Conservation (phyloP, 768 basidiomycete genomes). For the Pleurotus tuoliensis region DNA sequence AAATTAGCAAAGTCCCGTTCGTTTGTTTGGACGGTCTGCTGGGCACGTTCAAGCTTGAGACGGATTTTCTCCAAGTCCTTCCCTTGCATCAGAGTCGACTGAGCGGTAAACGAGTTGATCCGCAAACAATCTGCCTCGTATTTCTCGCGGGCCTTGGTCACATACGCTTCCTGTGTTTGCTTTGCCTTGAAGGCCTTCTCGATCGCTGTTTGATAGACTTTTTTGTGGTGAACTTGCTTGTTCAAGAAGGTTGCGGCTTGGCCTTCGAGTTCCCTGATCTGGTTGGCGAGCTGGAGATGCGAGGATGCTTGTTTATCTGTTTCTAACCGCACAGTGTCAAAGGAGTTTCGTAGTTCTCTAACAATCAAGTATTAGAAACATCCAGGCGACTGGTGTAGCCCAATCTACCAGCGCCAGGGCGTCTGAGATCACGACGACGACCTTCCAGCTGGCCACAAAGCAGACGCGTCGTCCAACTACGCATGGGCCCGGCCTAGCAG, state of each 20-base stretch:
- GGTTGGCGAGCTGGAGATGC: slow-evolving; percentile 71
- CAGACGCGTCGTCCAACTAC: background rate
- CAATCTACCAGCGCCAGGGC: too few species aligned
- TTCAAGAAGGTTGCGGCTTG: slow-evolving; percentile 55
- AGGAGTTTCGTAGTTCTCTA: slow-evolving; percentile 77
- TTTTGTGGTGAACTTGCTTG: slow-evolving; percentile 70
- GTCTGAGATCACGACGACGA: too few species aligned
- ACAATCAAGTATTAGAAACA: background rate
- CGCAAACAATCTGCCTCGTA: slow-evolving; percentile 91
- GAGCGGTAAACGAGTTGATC: slow-evolving; percentile 93
- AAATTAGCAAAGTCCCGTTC: slow-evolving; percentile 93
- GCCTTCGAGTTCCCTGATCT: slow-evolving; percentile 76
- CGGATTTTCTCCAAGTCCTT: slow-evolving; percentile 90
- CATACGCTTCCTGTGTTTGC: slow-evolving; percentile 80
- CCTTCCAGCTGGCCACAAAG: too few species aligned
- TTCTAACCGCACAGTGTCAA: slow-evolving; percentile 79
- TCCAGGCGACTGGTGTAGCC: too few species aligned
- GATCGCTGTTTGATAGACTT: slow-evolving; percentile 65
- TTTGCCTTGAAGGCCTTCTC: slow-evolving; percentile 93
- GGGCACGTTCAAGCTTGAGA: slow-evolving; percentile 83
- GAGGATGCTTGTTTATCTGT: slow-evolving; percentile 77
- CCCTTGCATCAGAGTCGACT: slow-evolving; percentile 87
- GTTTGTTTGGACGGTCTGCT: slow-evolving; percentile 85
- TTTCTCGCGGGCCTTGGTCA: slow-evolving; percentile 86
- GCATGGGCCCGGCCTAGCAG: too few species aligned